Conservation (phyloP, 805 yeast species). For the Ogataea henricii region DNA sequence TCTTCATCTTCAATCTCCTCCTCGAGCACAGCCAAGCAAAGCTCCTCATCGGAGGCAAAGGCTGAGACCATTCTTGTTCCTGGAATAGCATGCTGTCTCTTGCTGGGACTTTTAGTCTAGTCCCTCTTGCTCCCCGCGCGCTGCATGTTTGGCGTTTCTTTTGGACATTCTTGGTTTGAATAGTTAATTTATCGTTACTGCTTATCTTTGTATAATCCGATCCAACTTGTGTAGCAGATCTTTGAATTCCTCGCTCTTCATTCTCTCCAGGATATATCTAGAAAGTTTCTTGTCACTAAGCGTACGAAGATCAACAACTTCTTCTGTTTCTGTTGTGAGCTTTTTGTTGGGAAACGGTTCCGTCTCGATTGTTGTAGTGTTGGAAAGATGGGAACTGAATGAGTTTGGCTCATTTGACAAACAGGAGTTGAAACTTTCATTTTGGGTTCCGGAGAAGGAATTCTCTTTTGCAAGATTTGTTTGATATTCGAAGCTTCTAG, state of each 20-base stretch:
- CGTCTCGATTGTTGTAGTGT: background rate
- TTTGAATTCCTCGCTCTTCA: slow-evolving; percentile 19
- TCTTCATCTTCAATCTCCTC: slow-evolving; percentile 1
- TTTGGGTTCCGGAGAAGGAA: background rate
- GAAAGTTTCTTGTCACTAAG: slow-evolving; percentile 16
- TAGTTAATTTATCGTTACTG: too few relatives aligned
- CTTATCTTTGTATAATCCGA: slow-evolving; percentile 14
- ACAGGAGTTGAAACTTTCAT: background rate
- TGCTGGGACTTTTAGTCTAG: slow-evolving; percentile 4
- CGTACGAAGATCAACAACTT: background rate
- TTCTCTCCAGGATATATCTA: slow-evolving; percentile 11
- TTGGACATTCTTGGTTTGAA: background rate
- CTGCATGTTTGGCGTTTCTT: background rate
- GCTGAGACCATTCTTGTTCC: slow-evolving; percentile 10
- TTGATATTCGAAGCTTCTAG: background rate
- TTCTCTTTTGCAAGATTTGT: background rate
- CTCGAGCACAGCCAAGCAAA: background rate
- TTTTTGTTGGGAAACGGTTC: background rate
- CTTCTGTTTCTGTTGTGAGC: background rate
- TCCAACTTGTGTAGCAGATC: slow-evolving; percentile 16
- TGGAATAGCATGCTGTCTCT: slow-evolving; percentile 7
- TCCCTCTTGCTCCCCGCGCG: background rate
- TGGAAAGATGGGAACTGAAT: background rate
- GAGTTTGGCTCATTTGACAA: background rate
- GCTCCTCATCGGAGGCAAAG: slow-evolving; percentile 11